These are phyloP conservation scores for Amphibolis antarctica DNA, from an alignment of 106 monocot genomes.

Conservation along the genomic window DNA sequence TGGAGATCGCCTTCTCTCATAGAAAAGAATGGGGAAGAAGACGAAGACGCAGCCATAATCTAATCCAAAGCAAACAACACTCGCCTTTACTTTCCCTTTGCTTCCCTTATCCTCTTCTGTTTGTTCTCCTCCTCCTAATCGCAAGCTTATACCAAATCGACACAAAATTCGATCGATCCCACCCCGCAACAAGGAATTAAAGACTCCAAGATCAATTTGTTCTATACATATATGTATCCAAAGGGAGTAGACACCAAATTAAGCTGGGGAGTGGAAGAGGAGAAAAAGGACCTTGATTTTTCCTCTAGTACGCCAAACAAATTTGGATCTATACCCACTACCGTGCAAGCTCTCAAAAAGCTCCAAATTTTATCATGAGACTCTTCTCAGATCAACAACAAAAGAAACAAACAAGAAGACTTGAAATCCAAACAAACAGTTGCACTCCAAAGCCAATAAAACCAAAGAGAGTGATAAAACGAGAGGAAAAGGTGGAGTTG, in stretches of 20 bases:
- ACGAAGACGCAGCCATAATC: conserved; percentile 35
- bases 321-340: conserved; percentile 10
- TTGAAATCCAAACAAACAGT: conserved; percentile 69
- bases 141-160: conserved; percentile 17
- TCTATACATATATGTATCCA: conserved; percentile 2
- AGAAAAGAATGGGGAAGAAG: conserved; percentile 27
- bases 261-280: conserved; percentile 1
- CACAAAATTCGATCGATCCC: conserved; percentile 9
- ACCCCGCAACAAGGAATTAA: conserved; percentile 10
- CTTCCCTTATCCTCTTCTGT: conserved; percentile 9
- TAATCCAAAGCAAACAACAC: conserved; percentile 2
- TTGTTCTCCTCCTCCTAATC: conserved; percentile 3
- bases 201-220: conserved; percentile 12
- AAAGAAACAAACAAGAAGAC: conserved; percentile 51
- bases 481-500: background rate
- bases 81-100: background rate
- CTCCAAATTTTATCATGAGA: conserved; percentile 20
- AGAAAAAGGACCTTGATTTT: conserved; percentile 1
- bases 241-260: conserved; percentile 6
- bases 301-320: conserved; percentile 1
- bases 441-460: conserved; percentile 41
- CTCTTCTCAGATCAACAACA: conserved; percentile 42
- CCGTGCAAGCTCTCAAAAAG: conserved; percentile 18
- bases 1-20: conserved; percentile 23
- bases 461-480: conserved; percentile 6